Evolutionary conservation across 495 filamentous ascomycete genomes (phyloP).

Genomic region (Neurospora africana): DNA sequence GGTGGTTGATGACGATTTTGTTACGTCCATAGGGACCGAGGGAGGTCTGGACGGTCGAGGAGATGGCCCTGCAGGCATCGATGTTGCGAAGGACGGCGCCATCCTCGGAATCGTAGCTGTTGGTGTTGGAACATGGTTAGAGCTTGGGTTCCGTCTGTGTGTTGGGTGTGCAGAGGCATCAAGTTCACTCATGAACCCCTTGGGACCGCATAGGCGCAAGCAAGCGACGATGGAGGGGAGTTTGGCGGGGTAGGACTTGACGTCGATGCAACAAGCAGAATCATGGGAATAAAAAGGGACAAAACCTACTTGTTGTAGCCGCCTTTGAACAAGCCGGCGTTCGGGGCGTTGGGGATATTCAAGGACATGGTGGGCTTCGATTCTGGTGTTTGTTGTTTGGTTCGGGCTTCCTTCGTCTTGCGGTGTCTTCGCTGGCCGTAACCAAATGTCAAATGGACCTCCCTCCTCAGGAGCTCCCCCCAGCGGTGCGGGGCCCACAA

Average conservation of each 20-base stretch:
- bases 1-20: slow-evolving; percentile 99
- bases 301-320: slow-evolving; percentile 89
- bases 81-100: slow-evolving; percentile 97
- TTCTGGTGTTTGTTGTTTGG: slow-evolving; percentile 2
- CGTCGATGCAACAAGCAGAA: neutral
- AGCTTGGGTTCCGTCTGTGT: slow-evolving; percentile 8
- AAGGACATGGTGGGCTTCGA: slow-evolving; percentile 66
- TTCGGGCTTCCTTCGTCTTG: slow-evolving; percentile 2
- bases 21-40: slow-evolving; percentile 96
- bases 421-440: slow-evolving; percentile 1
- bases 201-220: neutral
- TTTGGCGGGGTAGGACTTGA: slow-evolving; percentile 6
- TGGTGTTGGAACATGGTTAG: slow-evolving; percentile 10
- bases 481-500: slow-evolving; percentile 11
- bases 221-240: slow-evolving; percentile 1
- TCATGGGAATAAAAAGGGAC: neutral
- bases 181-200: neutral
- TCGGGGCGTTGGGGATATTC: slow-evolving; percentile 85
- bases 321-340: slow-evolving; percentile 86
- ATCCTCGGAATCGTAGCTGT: slow-evolving; percentile 95
- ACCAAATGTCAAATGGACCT: slow-evolving; percentile 5
- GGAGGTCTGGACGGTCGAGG: slow-evolving; percentile 91
- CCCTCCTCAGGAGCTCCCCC: slow-evolving; percentile 7
- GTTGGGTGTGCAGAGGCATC: slow-evolving; percentile 2
- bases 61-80: slow-evolving; percentile 93